Base-by-base conservation (phyloP, 225 moss, liverwort and hornwort species). In the Pseudisothecium myosuroides region DNA sequence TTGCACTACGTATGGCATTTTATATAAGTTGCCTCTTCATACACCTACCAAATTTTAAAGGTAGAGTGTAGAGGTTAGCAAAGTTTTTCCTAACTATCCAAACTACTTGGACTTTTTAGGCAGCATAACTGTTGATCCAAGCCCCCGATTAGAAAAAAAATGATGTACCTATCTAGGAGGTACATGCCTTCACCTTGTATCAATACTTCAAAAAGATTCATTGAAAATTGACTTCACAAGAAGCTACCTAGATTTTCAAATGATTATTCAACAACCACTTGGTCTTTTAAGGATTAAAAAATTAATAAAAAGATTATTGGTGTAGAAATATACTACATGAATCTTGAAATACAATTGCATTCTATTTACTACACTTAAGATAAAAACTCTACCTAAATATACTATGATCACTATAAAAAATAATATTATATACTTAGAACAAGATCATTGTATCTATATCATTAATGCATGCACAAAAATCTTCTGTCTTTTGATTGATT, bases 91-190 rank as follows among this genome's bases (percentile, higher is more conserved):
- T 67, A 20, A 37, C 0, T 36, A 1, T 11, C 3, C 0, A 6
- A 65, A 65, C 19, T 20, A 65, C 5, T 0, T 36, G 1, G 3
- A 66, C 3, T 10, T 66, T 37, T 11, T 11, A 67, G 11, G 6
- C 6, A 37, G 0, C 6, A 37, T 37, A 67, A 67, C 10, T 37
- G 20, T 67, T 67, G 36, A 67, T 66, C 6, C 0, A 1, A 2
- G 3, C 4, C 34, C 65, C 2, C 1, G 0, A 19, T 10, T 1
- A 29, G 1, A 8, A 32, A 34, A 65, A 64, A 32, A 17, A 32
- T 17, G 1, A 66, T 36, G 19, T 36, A 19, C 19, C 2, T 20
- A 0, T 3, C 1, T 36, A 37, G 0, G 5, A 20, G 0, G 4
- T 37, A 20, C 5, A 37, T 11, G 20, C 17, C 66, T 1, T 67